These are phyloP conservation scores for Tulasnella sp. DNA, from an alignment of 768 basidiomycete species.

Conservation along the genomic window DNA sequence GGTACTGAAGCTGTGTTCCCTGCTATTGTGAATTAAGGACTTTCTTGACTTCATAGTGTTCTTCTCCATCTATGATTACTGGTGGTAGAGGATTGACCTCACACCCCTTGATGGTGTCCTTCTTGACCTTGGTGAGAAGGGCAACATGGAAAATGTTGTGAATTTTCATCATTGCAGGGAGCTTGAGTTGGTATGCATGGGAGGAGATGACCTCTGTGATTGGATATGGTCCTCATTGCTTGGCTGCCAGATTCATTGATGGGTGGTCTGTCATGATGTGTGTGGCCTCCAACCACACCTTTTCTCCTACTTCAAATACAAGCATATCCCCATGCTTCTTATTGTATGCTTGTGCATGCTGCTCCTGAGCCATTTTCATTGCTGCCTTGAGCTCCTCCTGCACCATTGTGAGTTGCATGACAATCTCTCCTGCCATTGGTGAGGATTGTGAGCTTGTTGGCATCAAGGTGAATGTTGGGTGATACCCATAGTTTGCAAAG, in stretches of 20 bases:
- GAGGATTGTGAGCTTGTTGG: no score
- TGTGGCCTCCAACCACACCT: constrained; percentile 23
- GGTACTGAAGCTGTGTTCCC: not conserved
- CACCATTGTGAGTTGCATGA: no score
- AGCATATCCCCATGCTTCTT: not conserved
- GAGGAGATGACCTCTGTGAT: constrained; percentile 20
- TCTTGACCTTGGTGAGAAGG: not conserved
- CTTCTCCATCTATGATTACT: not conserved
- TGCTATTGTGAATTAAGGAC: not conserved
- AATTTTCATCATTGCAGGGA: constrained; percentile 24
- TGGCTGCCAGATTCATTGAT: constrained; percentile 24
- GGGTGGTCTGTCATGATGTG: constrained; percentile 20
- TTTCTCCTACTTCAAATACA: constrained; percentile 19
- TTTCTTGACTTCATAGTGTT: not conserved
- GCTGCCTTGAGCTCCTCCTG: no score
- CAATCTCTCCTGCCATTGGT: no score
- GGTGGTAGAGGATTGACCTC: not conserved
- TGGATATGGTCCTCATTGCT: constrained; percentile 26
- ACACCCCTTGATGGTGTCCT: not conserved
- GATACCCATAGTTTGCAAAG: not conserved
- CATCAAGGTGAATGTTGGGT: not conserved
- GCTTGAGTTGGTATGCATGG: constrained; percentile 19
- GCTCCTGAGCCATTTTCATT: no score
- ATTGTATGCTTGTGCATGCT: no score
- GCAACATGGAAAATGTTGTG: constrained; percentile 24